These are phyloP conservation scores for Chionographis japonica DNA, from an alignment of 106 monocot genomes.

Conservation along the genomic window DNA sequence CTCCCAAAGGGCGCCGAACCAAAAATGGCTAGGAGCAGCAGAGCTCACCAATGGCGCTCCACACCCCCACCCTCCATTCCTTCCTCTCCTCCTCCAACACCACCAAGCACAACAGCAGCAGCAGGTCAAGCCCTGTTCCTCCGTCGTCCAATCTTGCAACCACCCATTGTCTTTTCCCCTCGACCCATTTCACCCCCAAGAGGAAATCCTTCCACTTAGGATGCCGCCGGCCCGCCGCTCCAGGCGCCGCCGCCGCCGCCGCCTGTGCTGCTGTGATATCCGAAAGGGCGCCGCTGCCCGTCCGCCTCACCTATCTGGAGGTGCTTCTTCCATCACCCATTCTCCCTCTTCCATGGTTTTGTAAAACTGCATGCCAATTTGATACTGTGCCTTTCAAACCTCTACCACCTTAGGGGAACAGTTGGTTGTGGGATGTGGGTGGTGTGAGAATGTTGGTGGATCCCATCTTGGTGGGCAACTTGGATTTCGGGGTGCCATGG, in stretches of 20 bases:
- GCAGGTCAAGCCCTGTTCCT: too few species aligned
- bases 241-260: neutral
- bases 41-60: neutral
- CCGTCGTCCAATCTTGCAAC: too few species aligned
- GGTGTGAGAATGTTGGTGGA: conserved; percentile 74
- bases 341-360: neutral
- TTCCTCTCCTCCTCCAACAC: neutral
- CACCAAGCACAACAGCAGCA: too few species aligned
- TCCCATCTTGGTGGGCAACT: conserved; percentile 84
- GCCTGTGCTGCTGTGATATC: conserved; percentile 1
- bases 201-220: too few species aligned
- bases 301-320: conserved; percentile 63
- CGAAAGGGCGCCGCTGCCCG: neutral
- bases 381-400: neutral
- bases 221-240: neutral
- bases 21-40: too few species aligned
- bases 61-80: neutral
- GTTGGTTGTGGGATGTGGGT: conserved; percentile 84
- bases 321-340: conserved; percentile 7
- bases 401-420: conserved; percentile 49
- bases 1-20: too few species aligned
- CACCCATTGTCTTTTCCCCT: too few species aligned
- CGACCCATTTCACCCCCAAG: too few species aligned
- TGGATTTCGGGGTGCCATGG: conserved; percentile 90
- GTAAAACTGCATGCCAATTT: neutral